Evolutionary conservation across 805 yeast species (phyloP), one percentile per base, ranked within the genome.

Genomic region (Zygoascus flipseniorum): DNA sequence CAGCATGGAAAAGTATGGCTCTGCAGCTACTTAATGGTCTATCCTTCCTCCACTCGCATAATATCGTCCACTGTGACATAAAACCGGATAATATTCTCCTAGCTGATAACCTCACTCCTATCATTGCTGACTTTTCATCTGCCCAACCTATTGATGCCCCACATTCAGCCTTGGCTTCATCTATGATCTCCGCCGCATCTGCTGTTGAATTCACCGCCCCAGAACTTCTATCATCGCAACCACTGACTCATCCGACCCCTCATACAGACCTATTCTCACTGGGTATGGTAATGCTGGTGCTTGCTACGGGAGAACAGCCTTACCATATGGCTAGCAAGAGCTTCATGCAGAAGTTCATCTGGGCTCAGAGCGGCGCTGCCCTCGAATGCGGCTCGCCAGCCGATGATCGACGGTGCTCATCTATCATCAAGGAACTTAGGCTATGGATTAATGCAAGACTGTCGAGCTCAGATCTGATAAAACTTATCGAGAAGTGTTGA

Each of bases 51-150:
- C 66, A 63, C 32, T 31, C 57, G 14, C 84, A 82, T 60, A 96
- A 96, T 0, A 87, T 92, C 11, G 85, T 93, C 18, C 99, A 92
- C 67, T 76, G 99, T 57, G 99, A 92, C 70, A 72, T 92, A 62
- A 92, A 92, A 68, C 98, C 99, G 0, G 99, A 92, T 62, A 92
- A 92, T 65, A 86, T 92, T 48, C 68, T 77, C 54, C 64, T 70
- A 14, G 60, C 60, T 43, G 51, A 32, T 5, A 48, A 53, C 11
- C 55, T 63, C 5, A 51, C 52, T 5, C 73, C 76, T 56, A 73
- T 71, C 54, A 57, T 78, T n/a, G 73, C 73, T 31, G 83, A 78
- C 64, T 76, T 78, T 58, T 71, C 80, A 1, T 73, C 78, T 5
- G 69, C 75, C 16, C 58, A 56, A 53, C 60, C 53, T 11, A n/a